Percentiles rank a stretch among this genome's conserved stretches.
Conservation (phyloP, 495 filamentous ascomycete genomes). For the Diplogelasinospora grovesii region DNA sequence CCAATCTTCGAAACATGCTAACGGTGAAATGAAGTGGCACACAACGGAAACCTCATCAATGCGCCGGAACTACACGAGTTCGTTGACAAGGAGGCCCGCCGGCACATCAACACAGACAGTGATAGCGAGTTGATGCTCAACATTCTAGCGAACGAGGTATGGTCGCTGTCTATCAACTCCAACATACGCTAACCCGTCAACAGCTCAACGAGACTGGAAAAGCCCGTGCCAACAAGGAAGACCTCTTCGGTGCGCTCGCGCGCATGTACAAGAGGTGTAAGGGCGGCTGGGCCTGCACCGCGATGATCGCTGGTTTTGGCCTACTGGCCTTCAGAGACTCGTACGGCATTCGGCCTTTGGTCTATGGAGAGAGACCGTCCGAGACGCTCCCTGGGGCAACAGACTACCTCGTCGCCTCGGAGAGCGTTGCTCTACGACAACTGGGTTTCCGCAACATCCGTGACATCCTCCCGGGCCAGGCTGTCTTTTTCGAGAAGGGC, state of each 20-base stretch:
- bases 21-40: no score
- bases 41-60: slow-evolving; percentile 94
- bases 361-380: slow-evolving; percentile 69
- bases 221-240: slow-evolving; percentile 84
- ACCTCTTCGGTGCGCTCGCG: slow-evolving; percentile 72
- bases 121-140: slow-evolving; percentile 96
- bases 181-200: no score
- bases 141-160: slow-evolving; percentile 89
- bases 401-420: slow-evolving; percentile 98
- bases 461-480: slow-evolving; percentile 86
- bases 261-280: slow-evolving; percentile 72
- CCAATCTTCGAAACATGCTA: no score
- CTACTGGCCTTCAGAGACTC: slow-evolving; percentile 80
- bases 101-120: slow-evolving; percentile 95
- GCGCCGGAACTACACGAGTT: slow-evolving; percentile 69
- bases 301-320: slow-evolving; percentile 92
- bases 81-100: slow-evolving; percentile 81
- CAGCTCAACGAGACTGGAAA: slow-evolving; percentile 93
- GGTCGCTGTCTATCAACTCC: no score
- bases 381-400: slow-evolving; percentile 53
- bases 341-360: slow-evolving; percentile 84
- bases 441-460: slow-evolving; percentile 75
- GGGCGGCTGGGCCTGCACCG: slow-evolving; percentile 69
- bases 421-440: slow-evolving; percentile 84
- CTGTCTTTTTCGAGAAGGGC: slow-evolving; percentile 89